Evolutionary conservation across 2,329 filamentous ascomycete species (phyloP), one percentile per base, ranked within the genome.

Genomic region (Thyridium curvatum): DNA sequence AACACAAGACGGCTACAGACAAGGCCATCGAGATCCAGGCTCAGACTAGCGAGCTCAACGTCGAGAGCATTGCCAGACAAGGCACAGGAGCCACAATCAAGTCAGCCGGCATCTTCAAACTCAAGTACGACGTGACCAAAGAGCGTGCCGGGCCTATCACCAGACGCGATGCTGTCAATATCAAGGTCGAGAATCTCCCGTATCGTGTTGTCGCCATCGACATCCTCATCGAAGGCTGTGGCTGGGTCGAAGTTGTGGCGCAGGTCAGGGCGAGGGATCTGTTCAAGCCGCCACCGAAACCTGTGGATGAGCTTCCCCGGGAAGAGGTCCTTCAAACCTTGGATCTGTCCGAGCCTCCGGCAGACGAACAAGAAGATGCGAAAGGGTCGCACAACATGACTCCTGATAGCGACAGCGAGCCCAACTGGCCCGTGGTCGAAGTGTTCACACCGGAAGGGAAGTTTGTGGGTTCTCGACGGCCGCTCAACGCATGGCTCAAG

Each of bases 201-300:
- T 98, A 90, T 60, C 75, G 77, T 12, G 79, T 97, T 3, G 72
- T 93, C 43, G 79, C 84, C 8, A 75, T 83, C 1, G 94, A 98
- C 55, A 79, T 98, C 17, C 66, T 98, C 12, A 80, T 98, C 36
- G 91, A 97, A 58, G 89, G 93, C 2, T 83, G 89, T 18, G 93
- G 93, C 8, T 98, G 94, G 86, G 74, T 98, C 3, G 93, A 98
- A 61, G 61, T 98, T 31, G 82, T 81, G 1, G 82, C 82, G 3
- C 91, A 98, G 62, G 78, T 94, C 9, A 78, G 91, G 37, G 76
- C 71, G 13, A 74, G 62, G 53, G 66, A 72, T 41, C 60, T 71
- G 39, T 64, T 44, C 34, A 34, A 29, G 4, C 12, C 21, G 18
- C 21, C 21, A 26, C 21, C 21, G 10, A 26, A 26, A 26, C 10